Base-by-base conservation (phyloP, 371 early-diverging fungal genomes). In the Haplosporangium sp. region DNA sequence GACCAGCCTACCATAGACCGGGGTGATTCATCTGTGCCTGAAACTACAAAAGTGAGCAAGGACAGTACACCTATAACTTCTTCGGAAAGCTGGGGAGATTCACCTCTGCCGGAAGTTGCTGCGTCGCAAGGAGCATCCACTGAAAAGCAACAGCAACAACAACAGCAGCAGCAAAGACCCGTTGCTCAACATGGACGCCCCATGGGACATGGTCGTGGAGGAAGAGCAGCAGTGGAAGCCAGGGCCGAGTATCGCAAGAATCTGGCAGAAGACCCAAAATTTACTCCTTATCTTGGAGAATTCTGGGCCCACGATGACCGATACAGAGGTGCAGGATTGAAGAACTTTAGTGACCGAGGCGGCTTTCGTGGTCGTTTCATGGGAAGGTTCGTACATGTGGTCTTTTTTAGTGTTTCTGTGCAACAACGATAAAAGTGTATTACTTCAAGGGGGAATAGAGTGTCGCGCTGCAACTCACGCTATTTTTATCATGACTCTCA, bases 251-350 rank as follows among this genome's bases (percentile, higher is more conserved):
- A 87, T 53, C 81, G 87, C 51, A 80, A 83, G 48, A 86, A 84
- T 40, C 62, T 87, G 45, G 86, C 82, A n/a, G 85, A 86, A 38
- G 88, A 87, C 64, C 88, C 89, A 5, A 85, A 86, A 16, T 89
- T 89, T 73, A 86, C 85, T 10, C 88, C 89, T 5, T 85, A 87
- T 46, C 83, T 85, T 37, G 87, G 88, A 5, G 77, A 82, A 53
- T 87, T 89, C 63, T 87, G 89, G 87, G 83, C 85, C 16, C 88
- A 89, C 63, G 87, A 87, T 66, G 86, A 87, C 69, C 83, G 88
- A 13, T 87, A 83, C 67, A 70, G 87, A 52, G 82, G 81, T 6
- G 86, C 85, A 65, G 77, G 84, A 43, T 45, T 86, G 63, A 82
- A 70, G 47, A 82, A 75, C 57, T 77, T 70, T 60, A 40, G 68